Conservation (phyloP, 805 yeast species). For the Hanseniaspora occidentalis region DNA sequence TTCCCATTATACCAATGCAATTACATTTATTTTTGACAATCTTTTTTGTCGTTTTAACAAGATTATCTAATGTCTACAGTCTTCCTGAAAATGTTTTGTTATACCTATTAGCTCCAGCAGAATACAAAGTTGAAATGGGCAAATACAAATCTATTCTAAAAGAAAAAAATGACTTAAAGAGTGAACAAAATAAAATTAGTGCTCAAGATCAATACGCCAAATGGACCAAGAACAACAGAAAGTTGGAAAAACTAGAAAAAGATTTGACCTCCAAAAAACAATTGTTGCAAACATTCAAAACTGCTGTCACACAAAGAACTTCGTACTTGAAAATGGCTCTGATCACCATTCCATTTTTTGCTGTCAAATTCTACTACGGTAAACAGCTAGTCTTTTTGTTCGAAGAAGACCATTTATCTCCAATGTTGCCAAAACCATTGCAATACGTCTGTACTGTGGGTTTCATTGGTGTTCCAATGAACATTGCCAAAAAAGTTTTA, state of each 20-base stretch:
- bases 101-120: slow-evolving; percentile 9
- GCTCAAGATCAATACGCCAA: slow-evolving; percentile 92
- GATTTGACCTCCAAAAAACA: slow-evolving; percentile 34
- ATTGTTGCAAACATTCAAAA: slow-evolving; percentile 18
- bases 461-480: slow-evolving; percentile 12
- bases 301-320: slow-evolving; percentile 6
- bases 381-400: slow-evolving; percentile 18
- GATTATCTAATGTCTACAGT: not conserved
- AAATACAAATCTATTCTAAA: slow-evolving; percentile 24
- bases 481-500: slow-evolving; percentile 3
- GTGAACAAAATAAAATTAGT: slow-evolving; percentile 46
- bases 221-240: slow-evolving; percentile 88
- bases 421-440: slow-evolving; percentile 20
- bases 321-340: slow-evolving; percentile 14
- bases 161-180: slow-evolving; percentile 36
- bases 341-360: slow-evolving; percentile 22
- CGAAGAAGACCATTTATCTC: slow-evolving; percentile 13
- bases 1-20: not conserved
- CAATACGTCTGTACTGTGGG: slow-evolving; percentile 23
- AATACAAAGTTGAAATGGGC: slow-evolving; percentile 25
- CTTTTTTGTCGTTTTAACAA: not conserved
- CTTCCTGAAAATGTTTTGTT: not conserved
- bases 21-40: not conserved
- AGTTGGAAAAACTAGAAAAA: slow-evolving; percentile 40
- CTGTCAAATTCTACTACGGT: slow-evolving; percentile 22